phyloP scores from a whole-genome alignment of 2,329 filamentous ascomycete species.

The Trichophaea hybrida region DNA sequence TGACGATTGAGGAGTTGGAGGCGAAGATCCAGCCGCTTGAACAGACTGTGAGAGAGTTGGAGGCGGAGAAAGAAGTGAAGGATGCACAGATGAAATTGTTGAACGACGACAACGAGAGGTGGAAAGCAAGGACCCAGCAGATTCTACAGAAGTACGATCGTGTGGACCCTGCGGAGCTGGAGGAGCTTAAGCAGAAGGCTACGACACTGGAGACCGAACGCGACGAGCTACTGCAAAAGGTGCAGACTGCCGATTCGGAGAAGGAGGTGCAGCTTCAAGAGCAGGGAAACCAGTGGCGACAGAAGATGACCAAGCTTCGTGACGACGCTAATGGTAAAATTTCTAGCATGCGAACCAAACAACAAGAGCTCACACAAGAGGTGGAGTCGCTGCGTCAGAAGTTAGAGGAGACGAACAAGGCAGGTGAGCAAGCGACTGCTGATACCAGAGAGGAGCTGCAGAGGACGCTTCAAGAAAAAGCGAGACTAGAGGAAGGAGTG shows the following conservation, averaged over 20 bases:
- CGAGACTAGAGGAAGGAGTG: constrained; percentile 32
- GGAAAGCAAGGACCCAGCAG: constrained; percentile 90
- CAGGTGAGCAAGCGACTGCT: neutral
- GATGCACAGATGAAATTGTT: constrained; percentile 80
- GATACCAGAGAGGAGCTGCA: constrained; percentile 8
- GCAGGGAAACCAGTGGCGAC: constrained; percentile 21
- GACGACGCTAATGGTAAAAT: constrained; percentile 24
- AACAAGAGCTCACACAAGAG: constrained; percentile 39
- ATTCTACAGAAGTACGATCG: constrained; percentile 94
- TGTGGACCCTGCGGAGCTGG: constrained; percentile 83
- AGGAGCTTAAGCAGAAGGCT: constrained; percentile 70
- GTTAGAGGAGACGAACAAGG: constrained; percentile 45
- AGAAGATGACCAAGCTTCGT: constrained; percentile 24
- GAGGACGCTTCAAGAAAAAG: constrained; percentile 37
- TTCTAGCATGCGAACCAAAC: constrained; percentile 12
- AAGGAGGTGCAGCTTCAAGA: constrained; percentile 23
- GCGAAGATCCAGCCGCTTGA: constrained; percentile 69
- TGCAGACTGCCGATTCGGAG: constrained; percentile 15
- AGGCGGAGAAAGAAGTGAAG: constrained; percentile 64
- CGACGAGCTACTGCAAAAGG: constrained; percentile 23
- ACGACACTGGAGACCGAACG: constrained; percentile 41
- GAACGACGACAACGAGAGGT: constrained; percentile 80
- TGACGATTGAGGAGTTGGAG: constrained; percentile 59
- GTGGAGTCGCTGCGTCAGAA: constrained; percentile 40
- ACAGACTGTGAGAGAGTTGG: constrained; percentile 62